Percentiles rank a stretch among this genome's conserved stretches.
Conservation (phyloP, 129 eudicot genomes). For the Saposhnikovia divaricata region DNA sequence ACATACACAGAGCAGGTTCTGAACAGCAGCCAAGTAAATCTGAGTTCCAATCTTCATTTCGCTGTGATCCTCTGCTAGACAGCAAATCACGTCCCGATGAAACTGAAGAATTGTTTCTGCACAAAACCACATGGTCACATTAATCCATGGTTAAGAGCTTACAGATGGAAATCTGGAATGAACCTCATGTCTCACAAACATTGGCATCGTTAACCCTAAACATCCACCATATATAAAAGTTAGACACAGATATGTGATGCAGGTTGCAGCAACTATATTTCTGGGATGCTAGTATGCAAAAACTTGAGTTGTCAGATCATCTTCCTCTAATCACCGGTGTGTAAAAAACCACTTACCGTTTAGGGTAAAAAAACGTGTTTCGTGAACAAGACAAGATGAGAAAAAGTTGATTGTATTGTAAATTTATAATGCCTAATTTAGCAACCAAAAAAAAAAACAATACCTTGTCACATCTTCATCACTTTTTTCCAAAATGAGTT, state of each 20-base stretch:
- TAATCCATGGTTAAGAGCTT: not conserved
- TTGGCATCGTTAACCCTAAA: not conserved
- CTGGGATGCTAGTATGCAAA: not conserved
- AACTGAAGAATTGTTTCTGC: constrained; percentile 59
- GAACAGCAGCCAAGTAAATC: constrained; percentile 97
- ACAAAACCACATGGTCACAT: constrained; percentile 18
- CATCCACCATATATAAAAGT: not conserved
- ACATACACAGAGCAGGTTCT: constrained; percentile 89
- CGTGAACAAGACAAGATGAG: not conserved
- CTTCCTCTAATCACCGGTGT: not conserved
- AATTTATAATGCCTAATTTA: not conserved
- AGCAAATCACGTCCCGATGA: constrained; percentile 54
- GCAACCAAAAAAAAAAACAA: not conserved
- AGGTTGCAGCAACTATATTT: not conserved
- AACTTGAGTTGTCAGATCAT: not conserved
- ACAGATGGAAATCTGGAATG: not conserved
- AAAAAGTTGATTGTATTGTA: not conserved
- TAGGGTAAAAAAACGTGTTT: not conserved
- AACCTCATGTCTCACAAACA: not conserved
- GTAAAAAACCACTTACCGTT: not conserved
- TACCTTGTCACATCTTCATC: not conserved
- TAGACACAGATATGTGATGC: not conserved
- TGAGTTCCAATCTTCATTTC: constrained; percentile 73
- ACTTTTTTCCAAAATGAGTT: not conserved
- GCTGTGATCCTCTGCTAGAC: constrained; percentile 42